Base-by-base conservation (phyloP, 1,284 basidiomycete genomes). In the Cryptococcus sp. region DNA sequence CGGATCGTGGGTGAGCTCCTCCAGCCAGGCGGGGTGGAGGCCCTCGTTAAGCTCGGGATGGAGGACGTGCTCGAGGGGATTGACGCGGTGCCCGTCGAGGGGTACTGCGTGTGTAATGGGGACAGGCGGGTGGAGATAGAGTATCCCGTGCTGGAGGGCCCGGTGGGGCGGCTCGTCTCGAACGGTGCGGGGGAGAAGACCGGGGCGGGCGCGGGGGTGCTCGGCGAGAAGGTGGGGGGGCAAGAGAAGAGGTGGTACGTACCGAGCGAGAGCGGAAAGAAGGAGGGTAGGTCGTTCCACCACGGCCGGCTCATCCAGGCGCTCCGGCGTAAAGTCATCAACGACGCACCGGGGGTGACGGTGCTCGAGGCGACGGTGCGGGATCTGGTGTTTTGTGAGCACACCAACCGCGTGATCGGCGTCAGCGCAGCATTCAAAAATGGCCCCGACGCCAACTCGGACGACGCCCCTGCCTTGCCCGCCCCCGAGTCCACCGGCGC, bases 1-100 rank as follows among this genome's bases (percentile, higher is more conserved):
- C 84, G 95, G 23, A 98, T 99, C 66, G 95, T 98, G 39, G 95
- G 96, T 38, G 96, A 99, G 77, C 85, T 98, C 1, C 80, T 99
- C 20, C 95, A 98, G 71, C 96, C 96, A 0, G 94, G 89, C 0
- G 96, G 96, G 5, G 86, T 94, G 20, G 80, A 82, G 3, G 87
- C 91, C 0, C 79, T 98, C 48, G 78, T 84, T 59, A 79, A 83
- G 53, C 84, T 99, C 18, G 94, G 92, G 1, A 77, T 98, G 66
- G 70, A 66, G 21, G 84, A 85, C 52, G 79, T 79, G 5, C 78
- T 97, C 46, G 87, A 95, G 35, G 86, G 83, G 20, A 96, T 98
- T 56, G 95, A 93, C 73, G 87, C 94, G 1, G 82, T 93, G 15
- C 85, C 86, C 0, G 87, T 87, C 12, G 81, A 87, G 59, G 96